Evolutionary conservation across 139 green algal genomes (phyloP), one percentile per base, ranked within the genome.

Genomic region (Eudorina sp.): DNA sequence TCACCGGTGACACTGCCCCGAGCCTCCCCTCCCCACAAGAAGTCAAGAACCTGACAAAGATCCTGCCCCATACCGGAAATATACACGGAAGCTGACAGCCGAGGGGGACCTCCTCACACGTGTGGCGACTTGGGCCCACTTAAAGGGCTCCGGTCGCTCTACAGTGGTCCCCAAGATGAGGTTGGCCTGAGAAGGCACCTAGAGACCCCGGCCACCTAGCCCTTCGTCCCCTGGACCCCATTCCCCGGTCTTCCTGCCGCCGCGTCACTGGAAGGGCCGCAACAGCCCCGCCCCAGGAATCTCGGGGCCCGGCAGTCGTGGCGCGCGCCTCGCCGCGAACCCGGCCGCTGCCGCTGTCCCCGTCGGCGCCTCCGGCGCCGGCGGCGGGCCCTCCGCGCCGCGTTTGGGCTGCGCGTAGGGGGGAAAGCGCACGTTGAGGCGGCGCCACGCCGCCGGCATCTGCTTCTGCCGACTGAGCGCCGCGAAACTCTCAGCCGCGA

Each of bases 331-430:
- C 21, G 13, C 27, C 62, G 16, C 62, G 11, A 13, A 19, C 62
- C n/a, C 38, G 3, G 66, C 14, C 66, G 66, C 66, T 34, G 14
- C 66, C 66, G 19, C 66, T 46, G 51, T 16, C 51, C 34, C 66
- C 34, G 18, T 18, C n/a, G 34, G 4, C 66, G 1, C 34, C 66
- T 14, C 36, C 18, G 31, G 6, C 66, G 14, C 66, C 66, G 31
- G 2, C 31, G 6, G 34, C 66, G 66, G 16, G 4, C 3, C 66
- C 66, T 21, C 70, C 70, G 70, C 40, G 19, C 70, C 46, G 18
- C 34, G 77, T 21, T 84, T 84, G 27, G 77, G 77, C 27, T 73
- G 77, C 27, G 53, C 77, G 51, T 84, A 84, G 6, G 77, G 77
- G 38, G 77, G 77, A 53, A 84, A 84, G 53, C 77, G 53, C 38